Evolutionary conservation across 352 stramenopile genomes (phyloP).

Genomic region (Phytophthora cactorum): DNA sequence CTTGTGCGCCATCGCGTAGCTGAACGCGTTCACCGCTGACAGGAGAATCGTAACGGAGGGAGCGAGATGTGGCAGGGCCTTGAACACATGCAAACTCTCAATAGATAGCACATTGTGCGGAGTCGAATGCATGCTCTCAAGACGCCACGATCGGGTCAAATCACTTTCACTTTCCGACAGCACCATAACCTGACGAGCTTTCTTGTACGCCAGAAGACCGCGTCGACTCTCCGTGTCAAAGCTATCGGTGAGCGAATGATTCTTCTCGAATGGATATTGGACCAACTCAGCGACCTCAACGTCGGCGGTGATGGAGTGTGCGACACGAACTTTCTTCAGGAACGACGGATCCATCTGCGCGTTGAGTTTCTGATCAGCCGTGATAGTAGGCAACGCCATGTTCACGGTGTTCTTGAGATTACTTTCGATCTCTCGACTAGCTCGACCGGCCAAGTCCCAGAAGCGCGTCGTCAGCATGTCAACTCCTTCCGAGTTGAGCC

Average conservation of each 20-base stretch:
- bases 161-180: constrained; percentile 10
- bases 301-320: constrained; percentile 38
- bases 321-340: constrained; percentile 32
- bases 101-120: constrained; percentile 28
- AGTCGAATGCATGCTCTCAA: constrained; percentile 14
- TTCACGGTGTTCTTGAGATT: constrained; percentile 34
- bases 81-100: constrained; percentile 65
- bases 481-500: constrained; percentile 33
- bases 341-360: constrained; percentile 31
- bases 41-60: constrained; percentile 54
- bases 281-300: constrained; percentile 33
- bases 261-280: constrained; percentile 36
- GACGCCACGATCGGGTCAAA: constrained; percentile 18
- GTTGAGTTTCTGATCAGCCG: constrained; percentile 39
- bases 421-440: constrained; percentile 28
- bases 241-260: constrained; percentile 23
- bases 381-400: constrained; percentile 36
- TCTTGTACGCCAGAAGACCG: constrained; percentile 22
- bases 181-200: constrained; percentile 7
- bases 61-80: constrained; percentile 53
- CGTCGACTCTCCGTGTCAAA: constrained; percentile 15
- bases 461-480: constrained; percentile 32
- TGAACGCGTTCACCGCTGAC: constrained; percentile 52
- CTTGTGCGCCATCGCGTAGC: constrained; percentile 73
- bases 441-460: constrained; percentile 45